A percentile compares a stretch with the other conserved stretches of the same genome.
Evolutionary conservation across 2,329 filamentous ascomycete genomes (phyloP).

Genomic region (Diplodia seriata): DNA sequence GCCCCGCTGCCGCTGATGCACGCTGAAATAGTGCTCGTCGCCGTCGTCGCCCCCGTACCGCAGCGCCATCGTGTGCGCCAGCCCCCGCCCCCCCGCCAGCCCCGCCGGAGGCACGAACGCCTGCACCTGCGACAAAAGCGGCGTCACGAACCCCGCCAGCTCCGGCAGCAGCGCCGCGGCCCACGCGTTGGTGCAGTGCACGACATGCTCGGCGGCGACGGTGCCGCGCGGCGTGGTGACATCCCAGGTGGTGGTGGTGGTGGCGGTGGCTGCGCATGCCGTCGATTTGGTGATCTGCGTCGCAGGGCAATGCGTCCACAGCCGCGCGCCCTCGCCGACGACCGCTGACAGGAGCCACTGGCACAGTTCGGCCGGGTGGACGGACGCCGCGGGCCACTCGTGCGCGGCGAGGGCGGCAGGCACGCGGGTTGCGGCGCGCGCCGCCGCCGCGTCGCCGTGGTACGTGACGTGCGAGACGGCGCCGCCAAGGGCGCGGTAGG

Average conservation of each 20-base stretch:
- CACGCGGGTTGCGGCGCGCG: background rate
- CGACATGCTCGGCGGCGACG: background rate
- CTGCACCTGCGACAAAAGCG: background rate
- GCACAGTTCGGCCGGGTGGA: background rate
- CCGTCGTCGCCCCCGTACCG: background rate
- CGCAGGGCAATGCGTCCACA: background rate
- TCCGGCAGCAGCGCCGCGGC: background rate
- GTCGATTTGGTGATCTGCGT: background rate
- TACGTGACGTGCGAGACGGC: background rate
- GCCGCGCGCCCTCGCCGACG: background rate
- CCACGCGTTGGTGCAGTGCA: background rate
- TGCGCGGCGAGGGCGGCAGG: background rate
- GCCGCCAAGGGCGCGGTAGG: background rate
- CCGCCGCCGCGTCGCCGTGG: background rate
- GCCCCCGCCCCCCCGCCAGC: background rate
- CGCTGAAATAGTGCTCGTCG: background rate
- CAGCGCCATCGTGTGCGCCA: background rate
- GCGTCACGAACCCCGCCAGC: background rate
- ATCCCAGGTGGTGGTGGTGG: no score
- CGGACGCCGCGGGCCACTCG: background rate
- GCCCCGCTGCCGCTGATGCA: background rate
- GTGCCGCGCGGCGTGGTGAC: background rate
- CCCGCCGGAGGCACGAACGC: background rate
- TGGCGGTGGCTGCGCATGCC: no score
- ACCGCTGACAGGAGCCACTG: background rate